Conservation (phyloP, 2,329 filamentous ascomycete species). For the Fusarium sp. region DNA sequence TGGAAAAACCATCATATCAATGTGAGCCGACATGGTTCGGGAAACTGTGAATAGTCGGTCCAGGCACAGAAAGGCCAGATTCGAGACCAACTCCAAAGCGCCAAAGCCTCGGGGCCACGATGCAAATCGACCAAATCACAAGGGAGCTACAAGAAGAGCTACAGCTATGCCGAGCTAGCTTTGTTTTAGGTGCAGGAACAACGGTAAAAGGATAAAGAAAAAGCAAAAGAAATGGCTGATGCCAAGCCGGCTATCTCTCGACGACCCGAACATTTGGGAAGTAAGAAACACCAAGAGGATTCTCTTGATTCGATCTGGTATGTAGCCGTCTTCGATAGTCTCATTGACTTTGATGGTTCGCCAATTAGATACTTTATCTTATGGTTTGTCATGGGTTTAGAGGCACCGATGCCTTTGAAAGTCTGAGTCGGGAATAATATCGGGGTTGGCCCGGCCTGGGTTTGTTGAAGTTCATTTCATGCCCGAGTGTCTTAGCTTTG, state of each 20-base stretch:
- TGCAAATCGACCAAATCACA: conserved; percentile 16
- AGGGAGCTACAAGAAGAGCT: conserved; percentile 9
- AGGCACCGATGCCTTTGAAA: conserved; percentile 7
- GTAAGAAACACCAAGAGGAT: conserved; percentile 1
- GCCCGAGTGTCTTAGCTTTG: neutral
- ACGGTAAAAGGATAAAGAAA: conserved; percentile 1
- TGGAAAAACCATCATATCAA: neutral
- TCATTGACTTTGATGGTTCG: conserved; percentile 8
- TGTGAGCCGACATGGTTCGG: neutral
- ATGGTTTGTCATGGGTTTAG: conserved; percentile 4
- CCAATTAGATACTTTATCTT: neutral
- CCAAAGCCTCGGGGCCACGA: conserved; percentile 26
- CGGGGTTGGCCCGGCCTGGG: neutral
- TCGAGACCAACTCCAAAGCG: conserved; percentile 18
- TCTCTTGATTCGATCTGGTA: conserved; percentile 7
- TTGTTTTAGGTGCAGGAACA: conserved; percentile 34
- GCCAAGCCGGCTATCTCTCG: conserved; percentile 37
- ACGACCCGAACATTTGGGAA: conserved; percentile 34
- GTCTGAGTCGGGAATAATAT: conserved; percentile 20
- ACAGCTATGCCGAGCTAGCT: conserved; percentile 8
- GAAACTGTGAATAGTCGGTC: conserved; percentile 4
- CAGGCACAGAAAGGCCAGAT: conserved; percentile 14
- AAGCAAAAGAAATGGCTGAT: conserved; percentile 13
- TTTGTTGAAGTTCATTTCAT: neutral
- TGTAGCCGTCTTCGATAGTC: conserved; percentile 5